Evolutionary conservation across 2,329 filamentous ascomycete species (phyloP).

Genomic region (Aphanoascus verrucosus): DNA sequence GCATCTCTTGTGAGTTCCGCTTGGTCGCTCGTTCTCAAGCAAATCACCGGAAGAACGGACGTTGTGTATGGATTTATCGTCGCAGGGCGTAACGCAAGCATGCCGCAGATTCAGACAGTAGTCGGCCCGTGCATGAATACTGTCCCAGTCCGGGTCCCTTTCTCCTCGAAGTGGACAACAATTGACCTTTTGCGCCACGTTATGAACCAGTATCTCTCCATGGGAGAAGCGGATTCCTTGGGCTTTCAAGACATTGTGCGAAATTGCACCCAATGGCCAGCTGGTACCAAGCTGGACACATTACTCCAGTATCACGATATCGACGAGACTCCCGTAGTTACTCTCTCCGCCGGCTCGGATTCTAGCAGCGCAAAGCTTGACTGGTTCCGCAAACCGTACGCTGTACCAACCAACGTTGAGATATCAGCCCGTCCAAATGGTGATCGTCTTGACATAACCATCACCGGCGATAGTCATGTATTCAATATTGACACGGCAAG

Average conservation of each 20-base stretch:
- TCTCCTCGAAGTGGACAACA: constrained; percentile 38
- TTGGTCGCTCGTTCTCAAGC: constrained; percentile 50
- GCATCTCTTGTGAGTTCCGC: constrained; percentile 51
- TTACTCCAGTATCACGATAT: constrained; percentile 14
- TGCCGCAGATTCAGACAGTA: constrained; percentile 42
- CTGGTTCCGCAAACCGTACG: constrained; percentile 12
- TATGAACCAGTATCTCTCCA: constrained; percentile 43
- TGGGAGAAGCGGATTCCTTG: constrained; percentile 40
- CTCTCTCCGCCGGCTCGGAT: neutral
- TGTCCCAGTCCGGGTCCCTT: constrained; percentile 47
- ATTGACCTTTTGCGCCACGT: constrained; percentile 39
- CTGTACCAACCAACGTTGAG: constrained; percentile 9
- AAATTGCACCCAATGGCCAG: constrained; percentile 38
- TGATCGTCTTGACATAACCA: constrained; percentile 4
- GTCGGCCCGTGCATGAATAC: constrained; percentile 54
- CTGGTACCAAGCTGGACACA: constrained; percentile 28
- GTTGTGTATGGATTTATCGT: constrained; percentile 53
- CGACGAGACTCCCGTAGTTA: constrained; percentile 10
- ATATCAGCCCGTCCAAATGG: constrained; percentile 10
- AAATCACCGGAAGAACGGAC: constrained; percentile 38
- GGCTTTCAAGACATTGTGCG: constrained; percentile 40
- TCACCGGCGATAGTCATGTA: constrained; percentile 5
- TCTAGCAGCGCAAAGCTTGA: constrained; percentile 3
- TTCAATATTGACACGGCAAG: neutral
- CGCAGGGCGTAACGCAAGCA: constrained; percentile 47